These are phyloP conservation scores for Scolecobasidium constrictum DNA, from an alignment of 2,329 filamentous ascomycete species.

Conservation along the genomic window DNA sequence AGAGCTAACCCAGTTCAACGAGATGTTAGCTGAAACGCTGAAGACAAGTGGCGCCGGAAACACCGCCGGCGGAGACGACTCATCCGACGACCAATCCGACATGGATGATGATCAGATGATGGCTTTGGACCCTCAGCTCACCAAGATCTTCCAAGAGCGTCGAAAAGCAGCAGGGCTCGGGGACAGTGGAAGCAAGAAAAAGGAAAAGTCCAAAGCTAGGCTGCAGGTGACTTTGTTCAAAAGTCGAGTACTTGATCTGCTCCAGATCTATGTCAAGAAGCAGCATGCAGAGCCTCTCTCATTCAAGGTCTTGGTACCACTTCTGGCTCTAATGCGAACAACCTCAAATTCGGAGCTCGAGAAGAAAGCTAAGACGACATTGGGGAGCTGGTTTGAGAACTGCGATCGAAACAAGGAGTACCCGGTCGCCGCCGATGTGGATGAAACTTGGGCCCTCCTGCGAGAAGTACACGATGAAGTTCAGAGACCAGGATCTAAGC, in stretches of 20 bases:
- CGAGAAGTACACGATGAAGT: conserved; percentile 58
- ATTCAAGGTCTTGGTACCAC: conserved; percentile 60
- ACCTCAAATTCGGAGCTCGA: conserved; percentile 67
- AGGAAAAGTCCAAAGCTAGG: conserved; percentile 77
- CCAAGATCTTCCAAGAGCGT: conserved; percentile 73
- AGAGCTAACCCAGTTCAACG: conserved; percentile 55
- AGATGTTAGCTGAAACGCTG: conserved; percentile 66
- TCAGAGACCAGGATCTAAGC: conserved; percentile 50
- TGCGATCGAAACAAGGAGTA: conserved; percentile 16
- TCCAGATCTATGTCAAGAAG: conserved; percentile 75
- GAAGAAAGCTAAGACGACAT: conserved; percentile 47
- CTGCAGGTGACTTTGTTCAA: conserved; percentile 91
- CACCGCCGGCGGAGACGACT: conserved; percentile 49
- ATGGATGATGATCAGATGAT: conserved; percentile 98
- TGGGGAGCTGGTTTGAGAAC: not conserved
- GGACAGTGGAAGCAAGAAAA: conserved; percentile 50
- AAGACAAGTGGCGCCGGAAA: conserved; percentile 49
- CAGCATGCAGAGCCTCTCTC: conserved; percentile 58
- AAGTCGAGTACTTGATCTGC: conserved; percentile 77
- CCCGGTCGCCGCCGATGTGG: conserved; percentile 24
- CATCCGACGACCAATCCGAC: conserved; percentile 55
- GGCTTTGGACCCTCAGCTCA: conserved; percentile 70
- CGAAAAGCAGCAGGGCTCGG: conserved; percentile 32
- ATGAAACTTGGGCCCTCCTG: conserved; percentile 46
- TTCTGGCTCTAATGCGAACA: conserved; percentile 66